These are phyloP conservation scores for Candida mattraensis DNA, from an alignment of 805 yeast species.

Conservation along the genomic window DNA sequence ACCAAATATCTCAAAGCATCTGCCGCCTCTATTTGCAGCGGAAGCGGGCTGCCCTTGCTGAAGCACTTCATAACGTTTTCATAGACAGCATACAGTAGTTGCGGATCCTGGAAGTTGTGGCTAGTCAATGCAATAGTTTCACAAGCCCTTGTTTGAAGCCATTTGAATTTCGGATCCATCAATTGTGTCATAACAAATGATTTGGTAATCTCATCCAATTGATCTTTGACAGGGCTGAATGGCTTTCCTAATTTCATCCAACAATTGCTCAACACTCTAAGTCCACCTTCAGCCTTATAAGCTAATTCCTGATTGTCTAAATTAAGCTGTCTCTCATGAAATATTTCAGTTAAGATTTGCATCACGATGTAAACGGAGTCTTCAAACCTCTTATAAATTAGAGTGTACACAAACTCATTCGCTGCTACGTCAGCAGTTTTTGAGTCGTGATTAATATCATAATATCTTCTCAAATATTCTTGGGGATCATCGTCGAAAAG, in stretches of 20 bases:
- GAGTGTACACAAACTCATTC: constrained; percentile 38
- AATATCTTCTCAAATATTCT: constrained; percentile 75
- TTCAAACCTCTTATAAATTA: constrained; percentile 19
- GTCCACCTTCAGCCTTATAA: constrained; percentile 67
- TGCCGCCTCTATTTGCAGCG: constrained; percentile 50
- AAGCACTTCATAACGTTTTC: constrained; percentile 37
- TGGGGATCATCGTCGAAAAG: constrained; percentile 83
- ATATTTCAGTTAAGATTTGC: constrained; percentile 50
- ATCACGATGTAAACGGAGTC: constrained; percentile 53
- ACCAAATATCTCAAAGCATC: constrained; percentile 49
- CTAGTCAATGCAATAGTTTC: constrained; percentile 45
- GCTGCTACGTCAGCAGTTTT: constrained; percentile 52
- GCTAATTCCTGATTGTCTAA: constrained; percentile 40
- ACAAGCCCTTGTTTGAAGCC: constrained; percentile 70
- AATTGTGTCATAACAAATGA: constrained; percentile 70
- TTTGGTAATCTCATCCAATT: constrained; percentile 63
- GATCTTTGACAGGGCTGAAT: constrained; percentile 52
- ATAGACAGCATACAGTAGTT: constrained; percentile 35
- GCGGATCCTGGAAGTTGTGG: constrained; percentile 27
- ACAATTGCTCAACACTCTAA: constrained; percentile 71
- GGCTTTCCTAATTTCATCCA: constrained; percentile 52
- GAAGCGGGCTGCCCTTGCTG: constrained; percentile 40
- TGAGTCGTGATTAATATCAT: constrained; percentile 53
- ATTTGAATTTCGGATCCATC: constrained; percentile 45
- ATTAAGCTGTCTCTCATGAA: constrained; percentile 36